A percentile compares a stretch with the other conserved stretches of the same genome.
phyloP scores from a whole-genome alignment of 2,329 filamentous ascomycete species.

The Aureobasidium sp. region DNA sequence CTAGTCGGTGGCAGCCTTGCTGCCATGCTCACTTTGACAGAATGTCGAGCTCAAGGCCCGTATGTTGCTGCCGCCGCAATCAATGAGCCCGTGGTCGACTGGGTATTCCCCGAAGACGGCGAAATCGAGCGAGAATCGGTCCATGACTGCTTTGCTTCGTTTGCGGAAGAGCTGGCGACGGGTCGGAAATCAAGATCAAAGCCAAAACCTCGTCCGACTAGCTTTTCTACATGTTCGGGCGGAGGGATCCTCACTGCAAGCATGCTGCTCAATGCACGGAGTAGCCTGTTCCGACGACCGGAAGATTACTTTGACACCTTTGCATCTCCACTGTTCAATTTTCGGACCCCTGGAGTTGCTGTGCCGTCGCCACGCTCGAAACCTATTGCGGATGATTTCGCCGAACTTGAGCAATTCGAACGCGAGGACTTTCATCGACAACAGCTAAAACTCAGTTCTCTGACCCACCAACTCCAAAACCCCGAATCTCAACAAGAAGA shows the following conservation, averaged over 20 bases:
- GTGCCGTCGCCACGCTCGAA: constrained; percentile 20
- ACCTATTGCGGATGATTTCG: constrained; percentile 28
- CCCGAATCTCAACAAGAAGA: neutral
- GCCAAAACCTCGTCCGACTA: neutral
- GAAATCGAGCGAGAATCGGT: constrained; percentile 16
- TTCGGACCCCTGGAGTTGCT: constrained; percentile 37
- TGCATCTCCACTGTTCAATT: constrained; percentile 45
- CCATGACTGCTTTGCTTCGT: neutral
- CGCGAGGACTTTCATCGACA: constrained; percentile 26
- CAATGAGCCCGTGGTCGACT: constrained; percentile 43
- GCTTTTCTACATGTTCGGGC: constrained; percentile 5
- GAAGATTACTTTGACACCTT: constrained; percentile 45
- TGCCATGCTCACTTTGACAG: constrained; percentile 44
- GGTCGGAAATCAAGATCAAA: neutral
- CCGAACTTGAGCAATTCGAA: constrained; percentile 24
- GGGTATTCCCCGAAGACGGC: constrained; percentile 35
- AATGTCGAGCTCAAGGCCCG: constrained; percentile 36
- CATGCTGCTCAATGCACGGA: constrained; percentile 31
- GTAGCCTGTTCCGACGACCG: constrained; percentile 35
- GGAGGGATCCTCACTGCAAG: constrained; percentile 3
- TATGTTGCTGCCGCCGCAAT: constrained; percentile 41
- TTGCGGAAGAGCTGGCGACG: neutral
- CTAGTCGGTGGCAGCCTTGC: constrained; percentile 43
- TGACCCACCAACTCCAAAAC: constrained; percentile 15
- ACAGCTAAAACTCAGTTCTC: constrained; percentile 22